Percentiles rank a stretch among this genome's conserved stretches.
Conservation (phyloP, 1,284 basidiomycete species). For the Sporisorium scitamineum region DNA sequence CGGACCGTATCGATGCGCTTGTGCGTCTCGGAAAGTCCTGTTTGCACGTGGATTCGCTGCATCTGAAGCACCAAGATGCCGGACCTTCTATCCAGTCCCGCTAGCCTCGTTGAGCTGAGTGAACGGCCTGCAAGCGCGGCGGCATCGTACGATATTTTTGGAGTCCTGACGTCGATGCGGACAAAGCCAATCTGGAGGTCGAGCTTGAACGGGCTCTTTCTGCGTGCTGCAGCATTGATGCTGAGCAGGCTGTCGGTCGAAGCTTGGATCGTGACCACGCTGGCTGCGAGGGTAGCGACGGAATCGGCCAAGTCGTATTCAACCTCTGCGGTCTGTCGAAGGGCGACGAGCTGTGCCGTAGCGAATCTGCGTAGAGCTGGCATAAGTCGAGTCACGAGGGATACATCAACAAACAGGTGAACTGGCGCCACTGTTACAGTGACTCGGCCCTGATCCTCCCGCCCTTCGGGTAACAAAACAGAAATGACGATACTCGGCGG, state of each 20-base stretch:
- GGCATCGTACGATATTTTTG: conserved; percentile 26
- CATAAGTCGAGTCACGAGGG: conserved; percentile 42
- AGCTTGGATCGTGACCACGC: conserved; percentile 30
- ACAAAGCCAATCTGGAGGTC: conserved; percentile 32
- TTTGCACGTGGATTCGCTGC: conserved; percentile 17
- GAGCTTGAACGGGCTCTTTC: conserved; percentile 14
- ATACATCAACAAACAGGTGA: conserved; percentile 54
- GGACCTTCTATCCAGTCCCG: conserved; percentile 40
- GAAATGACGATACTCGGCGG: conserved; percentile 7
- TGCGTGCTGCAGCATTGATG: not conserved
- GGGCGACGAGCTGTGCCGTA: conserved; percentile 19
- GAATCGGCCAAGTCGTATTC: conserved; percentile 23
- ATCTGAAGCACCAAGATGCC: conserved; percentile 51
- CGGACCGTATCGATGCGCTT: conserved; percentile 12
- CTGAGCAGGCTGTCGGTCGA: conserved; percentile 22
- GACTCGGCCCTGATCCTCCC: conserved; percentile 11
- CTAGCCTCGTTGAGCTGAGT: conserved; percentile 9
- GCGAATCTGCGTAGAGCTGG: conserved; percentile 40
- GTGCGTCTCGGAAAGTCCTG: conserved; percentile 15
- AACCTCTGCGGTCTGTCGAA: conserved; percentile 1
- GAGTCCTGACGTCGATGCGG: conserved; percentile 46
- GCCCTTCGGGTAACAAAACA: not conserved
- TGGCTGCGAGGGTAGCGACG: conserved; percentile 39
- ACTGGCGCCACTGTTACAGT: conserved; percentile 31
- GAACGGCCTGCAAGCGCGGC: conserved; percentile 21